Conservation (phyloP, 2,329 filamentous ascomycete genomes). For the Claviceps purpurea region DNA sequence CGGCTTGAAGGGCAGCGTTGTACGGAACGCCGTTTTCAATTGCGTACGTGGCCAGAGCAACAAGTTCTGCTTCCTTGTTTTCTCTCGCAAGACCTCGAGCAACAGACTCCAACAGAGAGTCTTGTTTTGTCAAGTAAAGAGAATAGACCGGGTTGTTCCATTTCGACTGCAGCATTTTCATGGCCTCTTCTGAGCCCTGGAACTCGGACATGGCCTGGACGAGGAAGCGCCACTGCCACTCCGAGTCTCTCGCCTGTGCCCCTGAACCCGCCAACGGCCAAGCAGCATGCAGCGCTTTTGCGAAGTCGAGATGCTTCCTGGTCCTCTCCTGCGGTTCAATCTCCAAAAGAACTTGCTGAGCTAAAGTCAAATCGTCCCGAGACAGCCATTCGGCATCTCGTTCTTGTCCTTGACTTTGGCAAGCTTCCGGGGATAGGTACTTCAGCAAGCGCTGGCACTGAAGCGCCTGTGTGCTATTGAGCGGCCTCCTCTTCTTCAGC, state of each 20-base stretch:
- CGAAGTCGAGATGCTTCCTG: conserved; percentile 33
- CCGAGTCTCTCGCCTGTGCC: conserved; percentile 7
- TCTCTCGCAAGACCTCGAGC: conserved; percentile 46
- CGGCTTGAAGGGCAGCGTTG: conserved; percentile 31
- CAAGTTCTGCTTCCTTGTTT: conserved; percentile 42
- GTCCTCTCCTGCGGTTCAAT: conserved; percentile 28
- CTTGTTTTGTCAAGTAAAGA: conserved; percentile 9
- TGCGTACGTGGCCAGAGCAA: conserved; percentile 40
- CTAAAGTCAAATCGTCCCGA: conserved; percentile 29
- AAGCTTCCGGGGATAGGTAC: conserved; percentile 31
- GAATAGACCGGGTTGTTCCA: conserved; percentile 15
- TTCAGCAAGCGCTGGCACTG: conserved; percentile 42
- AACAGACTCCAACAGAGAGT: conserved; percentile 16
- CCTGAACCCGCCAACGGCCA: conserved; percentile 10
- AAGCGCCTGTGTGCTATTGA: conserved; percentile 55
- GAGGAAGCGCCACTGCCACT: conserved; percentile 18
- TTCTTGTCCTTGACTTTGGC: conserved; percentile 10
- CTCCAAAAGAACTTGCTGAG: conserved; percentile 29
- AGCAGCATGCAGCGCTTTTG: conserved; percentile 27
- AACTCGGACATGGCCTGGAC: conserved; percentile 35
- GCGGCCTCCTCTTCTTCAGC: conserved; percentile 27
- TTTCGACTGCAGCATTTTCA: conserved; percentile 25
- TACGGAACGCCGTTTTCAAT: conserved; percentile 32
- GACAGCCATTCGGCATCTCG: conserved; percentile 16
- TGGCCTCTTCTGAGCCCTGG: conserved; percentile 41